Base-by-base conservation (phyloP, 2,329 filamentous ascomycete genomes). In the Arthrobotrys megalospora region DNA sequence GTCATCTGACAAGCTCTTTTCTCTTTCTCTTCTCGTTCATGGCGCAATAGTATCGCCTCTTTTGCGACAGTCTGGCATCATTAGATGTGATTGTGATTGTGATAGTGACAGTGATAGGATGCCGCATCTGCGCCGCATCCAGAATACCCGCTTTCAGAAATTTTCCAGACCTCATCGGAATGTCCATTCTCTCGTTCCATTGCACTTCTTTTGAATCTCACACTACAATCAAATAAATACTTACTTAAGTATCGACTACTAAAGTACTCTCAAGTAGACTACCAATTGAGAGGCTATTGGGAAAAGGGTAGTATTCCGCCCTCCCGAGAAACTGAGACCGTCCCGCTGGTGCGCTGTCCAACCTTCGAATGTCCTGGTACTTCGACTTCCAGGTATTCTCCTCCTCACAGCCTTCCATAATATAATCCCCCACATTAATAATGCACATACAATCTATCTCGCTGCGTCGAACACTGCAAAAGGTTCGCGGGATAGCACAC, bases 21-120 rank as follows among this genome's bases (percentile, higher is more conserved):
- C 55, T 28, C 19, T 43, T 41, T 38, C 14, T 41, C 14, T 43
- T 60, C 34, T 7, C 11, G 1, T 21, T 60, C 55, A 52, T 60
- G 55, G 55, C 55, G 55, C 55, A 60, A 60, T 60, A 43, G 19
- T 60, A 60, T 60, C 55, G 55, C 28, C 55, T 11, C 34, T 16
- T 43, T 60, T 60, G 55, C 55, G 55, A 60, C 55, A 60, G 12
- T 60, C 55, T 60, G 55, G 55, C 55, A 60, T 60, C 55, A 60
- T 60, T 19, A 28, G 12, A 10, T 32, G 7, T 34, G 50, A 36
- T 36, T 34, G 14, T 24, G 21, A 53, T 14, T 45, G 41, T 48
- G 45, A 48, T 24, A 3, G 52, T 60, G 53, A 60, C 24, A 21
- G 55, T 60, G 55, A 60, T 60, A 60, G 34, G 55, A 60, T 60